Conservation (phyloP, 1,139 yeast species). For the Saccharomyces pastorianus region DNA sequence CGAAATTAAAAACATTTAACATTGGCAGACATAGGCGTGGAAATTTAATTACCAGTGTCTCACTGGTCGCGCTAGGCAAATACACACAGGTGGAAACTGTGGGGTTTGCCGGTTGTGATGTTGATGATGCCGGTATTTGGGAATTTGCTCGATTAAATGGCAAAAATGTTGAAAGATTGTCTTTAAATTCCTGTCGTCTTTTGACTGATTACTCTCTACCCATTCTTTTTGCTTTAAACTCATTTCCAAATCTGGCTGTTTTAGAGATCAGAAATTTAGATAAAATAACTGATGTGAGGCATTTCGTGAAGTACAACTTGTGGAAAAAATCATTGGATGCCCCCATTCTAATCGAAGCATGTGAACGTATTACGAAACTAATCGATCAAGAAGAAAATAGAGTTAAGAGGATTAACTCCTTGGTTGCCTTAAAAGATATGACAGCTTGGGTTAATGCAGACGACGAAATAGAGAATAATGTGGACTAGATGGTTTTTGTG, state of each 20-base stretch:
- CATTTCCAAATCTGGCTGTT: slow-evolving; percentile 57
- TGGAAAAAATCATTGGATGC: slow-evolving; percentile 46
- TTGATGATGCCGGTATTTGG: slow-evolving; percentile 74
- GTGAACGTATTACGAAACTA: slow-evolving; percentile 56
- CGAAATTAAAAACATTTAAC: slow-evolving; percentile 49
- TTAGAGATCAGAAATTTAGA: slow-evolving; percentile 65
- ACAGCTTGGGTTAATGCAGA: slow-evolving; percentile 48
- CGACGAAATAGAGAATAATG: slow-evolving; percentile 19
- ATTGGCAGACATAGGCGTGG: slow-evolving; percentile 75
- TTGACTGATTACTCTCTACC: slow-evolving; percentile 66
- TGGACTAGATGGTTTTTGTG: neutral
- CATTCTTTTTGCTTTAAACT: slow-evolving; percentile 44
- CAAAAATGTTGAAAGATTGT: slow-evolving; percentile 50
- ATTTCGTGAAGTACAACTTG: slow-evolving; percentile 62
- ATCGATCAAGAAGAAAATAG: slow-evolving; percentile 56
- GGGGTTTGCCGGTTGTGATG: slow-evolving; percentile 82
- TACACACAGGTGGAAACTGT: slow-evolving; percentile 55
- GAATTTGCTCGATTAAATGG: slow-evolving; percentile 63
- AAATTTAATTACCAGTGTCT: slow-evolving; percentile 59
- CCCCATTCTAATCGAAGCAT: slow-evolving; percentile 63
- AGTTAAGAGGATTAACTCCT: slow-evolving; percentile 49
- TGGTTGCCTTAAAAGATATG: slow-evolving; percentile 47
- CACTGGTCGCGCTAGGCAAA: slow-evolving; percentile 50
- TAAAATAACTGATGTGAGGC: slow-evolving; percentile 49
- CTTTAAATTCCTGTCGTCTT: slow-evolving; percentile 65